phyloP scores from a whole-genome alignment of 2,329 filamentous ascomycete genomes.

The Truncatella angustata region DNA sequence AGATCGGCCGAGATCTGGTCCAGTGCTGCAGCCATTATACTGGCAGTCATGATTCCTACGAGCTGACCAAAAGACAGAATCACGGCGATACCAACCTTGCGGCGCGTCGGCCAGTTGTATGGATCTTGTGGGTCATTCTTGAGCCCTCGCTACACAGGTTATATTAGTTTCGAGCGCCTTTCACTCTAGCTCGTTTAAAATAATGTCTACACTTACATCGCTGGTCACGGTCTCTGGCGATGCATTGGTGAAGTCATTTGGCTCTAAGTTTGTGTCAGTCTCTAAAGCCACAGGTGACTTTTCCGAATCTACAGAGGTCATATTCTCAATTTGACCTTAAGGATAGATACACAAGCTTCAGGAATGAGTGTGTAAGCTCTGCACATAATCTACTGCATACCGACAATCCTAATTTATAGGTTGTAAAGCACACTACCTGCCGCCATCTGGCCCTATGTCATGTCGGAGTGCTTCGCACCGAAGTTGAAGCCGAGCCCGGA shows the following conservation, averaged over 20 bases:
- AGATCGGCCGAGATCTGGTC: slow-evolving; percentile 30
- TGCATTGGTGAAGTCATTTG: no score
- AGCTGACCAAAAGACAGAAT: slow-evolving; percentile 3
- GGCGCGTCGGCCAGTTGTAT: background rate
- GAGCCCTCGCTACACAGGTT: background rate
- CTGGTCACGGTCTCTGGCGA: background rate
- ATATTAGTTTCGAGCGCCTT: no score
- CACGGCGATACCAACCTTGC: background rate
- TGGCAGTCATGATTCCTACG: slow-evolving; percentile 27
- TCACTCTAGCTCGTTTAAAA: no score
- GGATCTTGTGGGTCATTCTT: background rate
- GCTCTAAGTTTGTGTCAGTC: no score
- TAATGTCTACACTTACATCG: background rate
- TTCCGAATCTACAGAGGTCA: background rate
- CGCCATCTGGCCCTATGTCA: no score
- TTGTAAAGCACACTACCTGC: no score
- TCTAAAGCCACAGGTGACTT: background rate
- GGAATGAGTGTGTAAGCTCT: no score
- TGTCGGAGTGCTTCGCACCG: no score
- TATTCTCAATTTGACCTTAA: background rate
- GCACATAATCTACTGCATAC: no score
- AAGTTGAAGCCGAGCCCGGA: no score
- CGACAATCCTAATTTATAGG: no score
- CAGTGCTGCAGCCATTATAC: slow-evolving; percentile 35
- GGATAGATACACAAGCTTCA: no score